phyloP scores from a whole-genome alignment of 176 grass and related monocot species.

The Oryza australiensis region DNA sequence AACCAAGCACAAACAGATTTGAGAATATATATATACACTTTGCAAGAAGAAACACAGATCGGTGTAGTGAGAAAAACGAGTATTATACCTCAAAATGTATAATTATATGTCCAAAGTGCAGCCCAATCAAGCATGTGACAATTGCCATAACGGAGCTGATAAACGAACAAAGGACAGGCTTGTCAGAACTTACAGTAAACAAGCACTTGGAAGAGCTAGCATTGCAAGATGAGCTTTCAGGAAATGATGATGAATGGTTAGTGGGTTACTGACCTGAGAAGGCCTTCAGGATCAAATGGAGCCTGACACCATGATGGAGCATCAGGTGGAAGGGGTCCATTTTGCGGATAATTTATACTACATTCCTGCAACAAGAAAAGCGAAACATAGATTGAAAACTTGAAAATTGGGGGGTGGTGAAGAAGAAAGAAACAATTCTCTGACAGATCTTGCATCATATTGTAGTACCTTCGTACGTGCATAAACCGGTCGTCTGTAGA shows the following conservation, averaged over 20 bases:
- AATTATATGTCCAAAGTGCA: constrained; percentile 76
- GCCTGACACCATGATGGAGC: constrained; percentile 67
- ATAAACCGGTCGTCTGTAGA: constrained; percentile 58
- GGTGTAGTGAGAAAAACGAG: background rate
- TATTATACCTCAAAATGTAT: constrained; percentile 65
- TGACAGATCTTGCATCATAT: background rate
- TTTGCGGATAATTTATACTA: constrained; percentile 41
- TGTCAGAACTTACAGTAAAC: background rate
- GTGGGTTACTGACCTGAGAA: constrained; percentile 50
- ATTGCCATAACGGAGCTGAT: constrained; percentile 71
- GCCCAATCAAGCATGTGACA: constrained; percentile 79
- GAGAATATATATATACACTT: background rate
- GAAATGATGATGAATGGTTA: background rate
- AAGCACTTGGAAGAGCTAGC: constrained; percentile 2
- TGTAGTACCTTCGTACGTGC: constrained; percentile 36
- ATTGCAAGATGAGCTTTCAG: constrained; percentile 8
- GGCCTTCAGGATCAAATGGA: constrained; percentile 69
- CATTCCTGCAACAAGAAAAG: constrained; percentile 28
- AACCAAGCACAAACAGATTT: background rate
- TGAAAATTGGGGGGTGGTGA: background rate
- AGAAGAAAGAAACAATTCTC: background rate
- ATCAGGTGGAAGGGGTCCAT: constrained; percentile 42
- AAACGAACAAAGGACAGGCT: background rate
- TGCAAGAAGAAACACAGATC: background rate
- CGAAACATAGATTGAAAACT: background rate